Conservation (phyloP, 768 basidiomycete genomes). For the Pisolithus tinctorius region DNA sequence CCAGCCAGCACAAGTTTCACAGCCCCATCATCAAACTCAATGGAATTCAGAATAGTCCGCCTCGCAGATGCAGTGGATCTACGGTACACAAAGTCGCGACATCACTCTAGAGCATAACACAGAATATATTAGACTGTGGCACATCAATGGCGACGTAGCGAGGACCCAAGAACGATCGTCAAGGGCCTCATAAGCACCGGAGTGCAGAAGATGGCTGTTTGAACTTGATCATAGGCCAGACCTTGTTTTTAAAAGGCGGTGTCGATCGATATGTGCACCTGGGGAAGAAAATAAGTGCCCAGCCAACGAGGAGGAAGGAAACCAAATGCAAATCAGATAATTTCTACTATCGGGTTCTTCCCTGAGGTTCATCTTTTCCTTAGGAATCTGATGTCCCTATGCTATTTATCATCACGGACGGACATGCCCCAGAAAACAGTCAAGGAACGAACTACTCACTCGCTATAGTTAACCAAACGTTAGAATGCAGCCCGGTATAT, state of each 20-base stretch:
- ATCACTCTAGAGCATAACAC: conserved; percentile 56
- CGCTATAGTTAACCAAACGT: conserved; percentile 69
- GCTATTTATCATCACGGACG: conserved; percentile 33
- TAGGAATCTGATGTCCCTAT: conserved; percentile 46
- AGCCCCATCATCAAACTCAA: conserved; percentile 68
- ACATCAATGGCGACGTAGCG: conserved; percentile 11
- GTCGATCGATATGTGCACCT: conserved; percentile 57
- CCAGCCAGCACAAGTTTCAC: conserved; percentile 98
- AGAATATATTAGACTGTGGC: conserved; percentile 15
- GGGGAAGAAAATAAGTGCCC: neutral
- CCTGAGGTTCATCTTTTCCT: conserved; percentile 41
- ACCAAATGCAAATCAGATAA: conserved; percentile 33
- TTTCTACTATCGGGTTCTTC: conserved; percentile 57
- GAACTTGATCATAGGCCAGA: conserved; percentile 55
- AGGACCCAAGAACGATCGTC: conserved; percentile 75
- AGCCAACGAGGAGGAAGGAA: neutral
- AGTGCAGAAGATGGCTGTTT: conserved; percentile 42
- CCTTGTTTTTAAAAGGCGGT: conserved; percentile 41
- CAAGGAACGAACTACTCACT: conserved; percentile 39
- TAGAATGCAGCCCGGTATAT: conserved; percentile 55
- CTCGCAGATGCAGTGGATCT: conserved; percentile 78
- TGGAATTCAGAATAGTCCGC: conserved; percentile 76
- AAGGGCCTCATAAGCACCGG: conserved; percentile 64
- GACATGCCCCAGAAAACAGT: neutral
- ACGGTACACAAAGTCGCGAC: conserved; percentile 89